phyloP scores from a whole-genome alignment of 176 grass and related monocot species.

The Tillandsia leiboldiana region DNA sequence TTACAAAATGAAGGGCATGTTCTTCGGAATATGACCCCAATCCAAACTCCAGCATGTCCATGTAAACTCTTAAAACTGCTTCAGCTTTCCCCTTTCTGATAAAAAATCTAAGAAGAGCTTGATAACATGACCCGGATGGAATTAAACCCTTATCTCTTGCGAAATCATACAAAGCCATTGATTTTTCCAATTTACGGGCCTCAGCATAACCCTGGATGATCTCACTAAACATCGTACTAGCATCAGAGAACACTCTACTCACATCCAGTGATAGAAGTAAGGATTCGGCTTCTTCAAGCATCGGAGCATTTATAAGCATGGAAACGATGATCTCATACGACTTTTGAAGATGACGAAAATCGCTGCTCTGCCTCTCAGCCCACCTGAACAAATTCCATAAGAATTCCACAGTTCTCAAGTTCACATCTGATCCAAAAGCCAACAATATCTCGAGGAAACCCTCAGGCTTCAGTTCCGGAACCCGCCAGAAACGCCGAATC shows the following conservation, averaged over 20 bases:
- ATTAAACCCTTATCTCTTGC: slow-evolving; percentile 38
- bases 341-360: slow-evolving; percentile 57
- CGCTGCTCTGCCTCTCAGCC: slow-evolving; percentile 39
- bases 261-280: slow-evolving; percentile 38
- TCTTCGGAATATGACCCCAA: slow-evolving; percentile 45
- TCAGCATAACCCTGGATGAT: slow-evolving; percentile 43
- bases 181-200: slow-evolving; percentile 35
- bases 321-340: slow-evolving; percentile 70
- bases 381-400: slow-evolving; percentile 76
- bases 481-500: slow-evolving; percentile 57
- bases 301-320: slow-evolving; percentile 47
- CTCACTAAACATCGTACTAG: slow-evolving; percentile 32
- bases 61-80: slow-evolving; percentile 54
- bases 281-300: slow-evolving; percentile 65
- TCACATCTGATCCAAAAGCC: slow-evolving; percentile 34
- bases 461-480: slow-evolving; percentile 34
- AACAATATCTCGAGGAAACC: slow-evolving; percentile 57
- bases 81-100: slow-evolving; percentile 36
- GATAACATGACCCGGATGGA: slow-evolving; percentile 55
- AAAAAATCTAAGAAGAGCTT: slow-evolving; percentile 50
- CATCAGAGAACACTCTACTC: slow-evolving; percentile 20
- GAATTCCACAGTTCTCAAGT: slow-evolving; percentile 46
- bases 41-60: slow-evolving; percentile 78
- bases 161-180: slow-evolving; percentile 48
- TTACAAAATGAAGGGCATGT: slow-evolving; percentile 41